These are phyloP conservation scores for Calocybe gambosa DNA, from an alignment of 1,284 basidiomycete species.

Conservation along the genomic window DNA sequence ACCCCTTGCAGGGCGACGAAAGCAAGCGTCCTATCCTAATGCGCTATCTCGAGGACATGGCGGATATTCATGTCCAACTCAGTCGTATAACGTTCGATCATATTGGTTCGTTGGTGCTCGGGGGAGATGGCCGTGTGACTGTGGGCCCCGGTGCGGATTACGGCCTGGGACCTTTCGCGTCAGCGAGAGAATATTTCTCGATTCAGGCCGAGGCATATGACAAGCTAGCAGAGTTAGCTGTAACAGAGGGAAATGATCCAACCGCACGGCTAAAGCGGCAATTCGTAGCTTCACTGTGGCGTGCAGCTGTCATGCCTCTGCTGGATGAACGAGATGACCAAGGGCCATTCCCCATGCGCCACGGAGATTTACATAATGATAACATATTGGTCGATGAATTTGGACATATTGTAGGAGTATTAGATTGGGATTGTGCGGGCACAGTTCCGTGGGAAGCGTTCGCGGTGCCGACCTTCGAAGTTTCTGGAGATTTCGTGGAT, in stretches of 20 bases:
- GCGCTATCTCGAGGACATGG: slow-evolving; percentile 30
- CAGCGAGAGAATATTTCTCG: slow-evolving; percentile 29
- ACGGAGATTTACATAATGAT: slow-evolving; percentile 33
- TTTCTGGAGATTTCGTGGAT: slow-evolving; percentile 29
- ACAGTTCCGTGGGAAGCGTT: slow-evolving; percentile 36
- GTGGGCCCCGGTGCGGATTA: slow-evolving; percentile 34
- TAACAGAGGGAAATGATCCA: slow-evolving; percentile 16
- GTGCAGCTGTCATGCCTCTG: slow-evolving; percentile 31
- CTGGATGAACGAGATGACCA: slow-evolving; percentile 29
- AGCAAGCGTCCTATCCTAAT: slow-evolving; percentile 28
- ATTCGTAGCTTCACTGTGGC: slow-evolving; percentile 32
- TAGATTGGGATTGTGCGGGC: slow-evolving; percentile 35
- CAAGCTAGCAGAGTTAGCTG: slow-evolving; percentile 23
- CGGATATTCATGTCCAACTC: slow-evolving; percentile 32
- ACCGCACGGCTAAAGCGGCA: slow-evolving; percentile 27
- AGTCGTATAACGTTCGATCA: slow-evolving; percentile 31
- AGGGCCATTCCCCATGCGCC: slow-evolving; percentile 33
- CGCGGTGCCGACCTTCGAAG: slow-evolving; percentile 33
- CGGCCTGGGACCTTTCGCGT: slow-evolving; percentile 30
- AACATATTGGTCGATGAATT: slow-evolving; percentile 32
- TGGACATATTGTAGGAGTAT: slow-evolving; percentile 31
- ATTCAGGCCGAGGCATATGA: slow-evolving; percentile 33
- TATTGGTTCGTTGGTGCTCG: slow-evolving; percentile 31
- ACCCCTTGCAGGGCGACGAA: slow-evolving; percentile 27
- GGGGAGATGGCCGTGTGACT: slow-evolving; percentile 23